Evolutionary conservation across 139 green algal species (phyloP), one percentile per base, ranked within the genome.

Genomic region (Zygnema circumcarinatum): DNA sequence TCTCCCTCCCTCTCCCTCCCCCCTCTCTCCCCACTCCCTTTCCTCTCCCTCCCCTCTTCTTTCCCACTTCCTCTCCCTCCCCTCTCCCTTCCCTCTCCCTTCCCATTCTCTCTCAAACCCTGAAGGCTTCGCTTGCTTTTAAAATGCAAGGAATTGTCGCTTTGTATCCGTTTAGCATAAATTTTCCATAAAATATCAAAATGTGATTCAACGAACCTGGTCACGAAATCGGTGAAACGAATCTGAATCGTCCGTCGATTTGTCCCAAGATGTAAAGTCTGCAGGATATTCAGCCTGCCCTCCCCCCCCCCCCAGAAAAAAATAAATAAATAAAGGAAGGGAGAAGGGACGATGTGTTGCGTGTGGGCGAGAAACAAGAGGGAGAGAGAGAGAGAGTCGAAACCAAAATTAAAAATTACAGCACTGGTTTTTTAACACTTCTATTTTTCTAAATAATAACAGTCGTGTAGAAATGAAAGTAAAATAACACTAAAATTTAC

Each of bases 201-300:
- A 33, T 53, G 16, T 53, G 42, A 32, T 81, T 69, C 83, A 87
- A 22, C 92, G 74, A 22, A 92, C 35, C 80, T 91, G 87, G 22
- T 94, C 84, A 78, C 92, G 56, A 2, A 94, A 47, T 29, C 32
- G 79, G 79, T 90, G 81, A 78, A 95, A 96, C 0, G 82, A 86
- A 20, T 95, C 94, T 52, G 91, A 87, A 54, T 96, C 94, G 39
- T 94, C 91, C 38, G 36, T 31, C 33, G 85, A 85, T 35, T 93
- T 81, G 3, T 85, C 83, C 93, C 90, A 93, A 67, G 68, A 81
- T 25, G 67, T 62, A 53, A 95, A 95, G 74, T 75, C 69, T 0
- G 47, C 1, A 1, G 93, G 87, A 85, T 94, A 94, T 29, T 82
- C 76, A 1, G 83, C 79, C 40, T 94, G 91, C 16, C 47, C 47